phyloP scores from a whole-genome alignment of 331 rosid genomes.

The Phaseolus coccineus region DNA sequence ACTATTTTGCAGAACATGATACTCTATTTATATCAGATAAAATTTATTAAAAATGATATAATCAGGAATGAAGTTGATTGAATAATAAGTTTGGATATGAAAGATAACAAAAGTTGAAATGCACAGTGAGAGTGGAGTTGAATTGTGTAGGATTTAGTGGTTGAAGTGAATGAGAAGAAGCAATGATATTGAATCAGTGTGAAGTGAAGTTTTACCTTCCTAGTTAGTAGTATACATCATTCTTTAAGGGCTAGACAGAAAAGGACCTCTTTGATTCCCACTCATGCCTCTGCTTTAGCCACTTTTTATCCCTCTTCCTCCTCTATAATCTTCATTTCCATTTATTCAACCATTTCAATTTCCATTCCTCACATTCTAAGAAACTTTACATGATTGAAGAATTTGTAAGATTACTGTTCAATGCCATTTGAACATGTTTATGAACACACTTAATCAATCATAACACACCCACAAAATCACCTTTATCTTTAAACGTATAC shows the following conservation, averaged over 20 bases:
- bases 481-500: neutral
- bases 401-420: no score
- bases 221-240: conserved; percentile 31
- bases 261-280: conserved; percentile 50
- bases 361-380: neutral
- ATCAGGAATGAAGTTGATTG: no score
- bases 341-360: neutral
- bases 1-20: no score
- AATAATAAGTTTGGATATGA: neutral
- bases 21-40: no score
- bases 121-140: conserved; percentile 39
- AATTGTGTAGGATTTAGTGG: conserved; percentile 29
- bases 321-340: no score
- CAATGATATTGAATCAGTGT: conserved; percentile 40
- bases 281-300: conserved; percentile 41
- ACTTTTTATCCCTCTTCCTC: neutral
- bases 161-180: conserved; percentile 34
- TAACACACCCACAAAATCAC: neutral
- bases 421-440: neutral
- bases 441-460: neutral
- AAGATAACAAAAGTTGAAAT: conserved; percentile 14
- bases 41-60: no score
- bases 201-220: conserved; percentile 48
- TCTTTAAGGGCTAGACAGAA: conserved; percentile 16
- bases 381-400: neutral